Percentiles rank a stretch among this genome's conserved stretches.
Evolutionary conservation across 1,284 basidiomycete genomes (phyloP).

Genomic region (Chalciporus sp.): DNA sequence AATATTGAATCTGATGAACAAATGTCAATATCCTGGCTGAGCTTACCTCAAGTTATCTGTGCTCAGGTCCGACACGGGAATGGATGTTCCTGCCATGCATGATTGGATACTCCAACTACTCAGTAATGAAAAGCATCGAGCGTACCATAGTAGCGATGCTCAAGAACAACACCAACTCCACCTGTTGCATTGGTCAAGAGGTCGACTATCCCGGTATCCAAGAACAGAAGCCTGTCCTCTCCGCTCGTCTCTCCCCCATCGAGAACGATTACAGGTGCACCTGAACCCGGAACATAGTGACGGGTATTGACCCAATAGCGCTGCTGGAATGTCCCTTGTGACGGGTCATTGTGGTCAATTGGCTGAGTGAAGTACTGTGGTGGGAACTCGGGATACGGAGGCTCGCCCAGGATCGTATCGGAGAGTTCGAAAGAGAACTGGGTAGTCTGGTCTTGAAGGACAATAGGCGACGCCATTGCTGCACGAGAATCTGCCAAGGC

Average conservation of each 20-base stretch:
- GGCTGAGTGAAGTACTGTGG: conserved; percentile 81
- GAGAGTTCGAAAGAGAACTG: neutral
- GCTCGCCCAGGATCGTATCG: neutral
- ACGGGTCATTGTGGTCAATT: conserved; percentile 73
- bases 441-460: conserved; percentile 25
- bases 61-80: conserved; percentile 78
- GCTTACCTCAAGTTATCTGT: conserved; percentile 74
- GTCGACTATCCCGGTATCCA: conserved; percentile 85
- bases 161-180: conserved; percentile 87
- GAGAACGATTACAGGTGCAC: conserved; percentile 79
- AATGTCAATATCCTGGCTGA: neutral
- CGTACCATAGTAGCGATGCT: conserved; percentile 85
- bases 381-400: conserved; percentile 45
- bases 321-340: conserved; percentile 62
- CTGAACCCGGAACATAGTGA: conserved; percentile 72
- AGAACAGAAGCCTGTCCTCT: conserved; percentile 66
- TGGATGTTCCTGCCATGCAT: conserved; percentile 65
- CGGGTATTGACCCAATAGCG: conserved; percentile 90
- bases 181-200: conserved; percentile 83
- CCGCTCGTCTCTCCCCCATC: conserved; percentile 88
- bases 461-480: conserved; percentile 12
- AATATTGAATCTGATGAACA: neutral
- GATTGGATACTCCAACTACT: neutral
- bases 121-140: conserved; percentile 17
- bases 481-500: conserved; percentile 11